These are phyloP conservation scores for Phytophthora macrochlamydospora DNA, from an alignment of 352 stramenopile species.

Conservation along the genomic window DNA sequence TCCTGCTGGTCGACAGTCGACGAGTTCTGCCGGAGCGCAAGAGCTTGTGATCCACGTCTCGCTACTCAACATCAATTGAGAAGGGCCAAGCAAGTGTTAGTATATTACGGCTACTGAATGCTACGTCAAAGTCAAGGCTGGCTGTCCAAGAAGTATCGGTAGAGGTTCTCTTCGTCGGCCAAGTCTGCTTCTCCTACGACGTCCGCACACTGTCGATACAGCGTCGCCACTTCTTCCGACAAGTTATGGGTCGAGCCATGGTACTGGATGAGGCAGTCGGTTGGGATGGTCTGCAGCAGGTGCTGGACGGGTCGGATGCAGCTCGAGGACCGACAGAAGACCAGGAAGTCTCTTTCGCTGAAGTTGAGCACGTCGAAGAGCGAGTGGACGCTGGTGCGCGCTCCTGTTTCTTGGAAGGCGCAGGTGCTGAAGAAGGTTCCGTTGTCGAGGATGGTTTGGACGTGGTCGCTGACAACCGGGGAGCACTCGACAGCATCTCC, in stretches of 20 bases:
- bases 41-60: conserved; percentile 37
- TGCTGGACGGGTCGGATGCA: conserved; percentile 26
- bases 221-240: conserved; percentile 11
- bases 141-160: conserved; percentile 18
- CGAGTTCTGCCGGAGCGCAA: background rate
- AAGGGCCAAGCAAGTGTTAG: too few relatives aligned
- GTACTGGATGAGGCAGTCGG: conserved; percentile 22
- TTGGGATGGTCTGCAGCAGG: conserved; percentile 20
- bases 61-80: conserved; percentile 16
- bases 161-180: conserved; percentile 21
- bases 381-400: too few relatives aligned
- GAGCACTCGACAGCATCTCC: conserved; percentile 4
- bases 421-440: conserved; percentile 20
- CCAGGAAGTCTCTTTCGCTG: conserved; percentile 10
- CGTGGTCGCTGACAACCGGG: conserved; percentile 4
- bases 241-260: conserved; percentile 20
- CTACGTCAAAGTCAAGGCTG: background rate
- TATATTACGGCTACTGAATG: too few relatives aligned
- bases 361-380: too few relatives aligned
- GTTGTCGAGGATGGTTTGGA: conserved; percentile 23
- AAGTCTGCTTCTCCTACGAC: conserved; percentile 6
- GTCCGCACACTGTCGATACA: conserved; percentile 14
- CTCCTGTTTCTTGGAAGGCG: background rate
- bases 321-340: conserved; percentile 22
- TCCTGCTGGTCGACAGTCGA: conserved; percentile 8